Percentiles rank a stretch among this genome's conserved stretches.
Conservation (phyloP, 805 yeast genomes). For the Myxozyma neotropica region DNA sequence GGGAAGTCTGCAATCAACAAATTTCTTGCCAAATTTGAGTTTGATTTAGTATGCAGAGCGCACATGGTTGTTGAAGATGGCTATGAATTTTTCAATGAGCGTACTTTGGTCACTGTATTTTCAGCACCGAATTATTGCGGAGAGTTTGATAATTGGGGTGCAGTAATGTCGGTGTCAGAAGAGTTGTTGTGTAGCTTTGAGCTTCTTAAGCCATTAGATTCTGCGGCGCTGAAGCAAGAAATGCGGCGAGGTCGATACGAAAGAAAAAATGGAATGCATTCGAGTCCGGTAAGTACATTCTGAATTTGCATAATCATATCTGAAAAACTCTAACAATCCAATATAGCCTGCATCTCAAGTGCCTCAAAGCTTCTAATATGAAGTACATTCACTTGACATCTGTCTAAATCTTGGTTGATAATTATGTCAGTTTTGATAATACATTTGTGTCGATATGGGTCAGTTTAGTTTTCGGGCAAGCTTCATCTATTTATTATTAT, state of each 20-base stretch:
- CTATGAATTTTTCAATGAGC: slow-evolving; percentile 72
- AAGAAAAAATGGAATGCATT: slow-evolving; percentile 55
- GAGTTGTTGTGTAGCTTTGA: slow-evolving; percentile 92
- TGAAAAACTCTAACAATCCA: no score
- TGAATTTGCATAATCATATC: slow-evolving; percentile 44
- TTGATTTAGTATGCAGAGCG: slow-evolving; percentile 80
- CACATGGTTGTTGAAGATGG: slow-evolving; percentile 89
- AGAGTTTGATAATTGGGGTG: slow-evolving; percentile 94
- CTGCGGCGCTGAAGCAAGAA: slow-evolving; percentile 88
- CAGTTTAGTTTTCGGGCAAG: no score
- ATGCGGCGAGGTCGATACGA: slow-evolving; percentile 75
- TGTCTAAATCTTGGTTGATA: background rate
- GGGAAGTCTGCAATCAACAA: slow-evolving; percentile 78
- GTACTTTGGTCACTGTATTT: slow-evolving; percentile 71
- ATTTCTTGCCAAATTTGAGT: slow-evolving; percentile 70
- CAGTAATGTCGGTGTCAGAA: slow-evolving; percentile 95
- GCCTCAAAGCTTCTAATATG: slow-evolving; percentile 35
- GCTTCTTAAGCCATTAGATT: slow-evolving; percentile 88
- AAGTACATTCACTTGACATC: background rate
- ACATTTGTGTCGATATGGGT: slow-evolving; percentile 1
- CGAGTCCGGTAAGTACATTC: slow-evolving; percentile 32
- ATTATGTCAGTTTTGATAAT: background rate
- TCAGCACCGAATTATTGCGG: slow-evolving; percentile 80
- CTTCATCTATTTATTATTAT: background rate
- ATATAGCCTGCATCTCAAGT: slow-evolving; percentile 35